A percentile compares a stretch with the other conserved stretches of the same genome.
Evolutionary conservation across 1,284 basidiomycete genomes (phyloP).

Genomic region (Sanghuangporus sanghuang): DNA sequence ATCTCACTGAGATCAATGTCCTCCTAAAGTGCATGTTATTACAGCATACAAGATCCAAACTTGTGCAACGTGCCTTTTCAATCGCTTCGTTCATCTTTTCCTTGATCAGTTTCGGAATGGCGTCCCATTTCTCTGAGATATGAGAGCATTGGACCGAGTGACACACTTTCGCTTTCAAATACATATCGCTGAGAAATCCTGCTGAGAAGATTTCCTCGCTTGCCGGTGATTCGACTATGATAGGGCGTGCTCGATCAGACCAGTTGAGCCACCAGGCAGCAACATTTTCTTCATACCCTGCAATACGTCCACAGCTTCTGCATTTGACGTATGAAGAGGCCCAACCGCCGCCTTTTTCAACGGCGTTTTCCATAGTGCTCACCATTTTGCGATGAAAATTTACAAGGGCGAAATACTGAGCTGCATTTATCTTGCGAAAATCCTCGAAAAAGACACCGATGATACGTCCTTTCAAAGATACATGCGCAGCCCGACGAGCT

Average conservation of each 20-base stretch:
- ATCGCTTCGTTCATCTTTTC: not conserved
- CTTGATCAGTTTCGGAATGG: not conserved
- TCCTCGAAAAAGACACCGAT: conserved; percentile 1
- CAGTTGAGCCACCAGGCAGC: not conserved
- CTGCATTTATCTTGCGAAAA: conserved; percentile 10
- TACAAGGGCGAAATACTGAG: conserved; percentile 9
- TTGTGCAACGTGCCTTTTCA: not conserved
- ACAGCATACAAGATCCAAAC: too few relatives aligned
- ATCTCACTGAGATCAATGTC: too few relatives aligned
- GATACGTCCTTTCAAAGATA: not conserved
- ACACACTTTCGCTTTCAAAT: not conserved
- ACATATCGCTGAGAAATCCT: not conserved
- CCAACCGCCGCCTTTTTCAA: too few relatives aligned
- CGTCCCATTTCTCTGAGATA: not conserved
- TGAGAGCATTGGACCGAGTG: not conserved
- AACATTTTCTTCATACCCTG: too few relatives aligned
- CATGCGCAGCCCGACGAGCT: conserved; percentile 7
- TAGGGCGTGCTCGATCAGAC: not conserved
- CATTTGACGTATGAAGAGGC: not conserved
- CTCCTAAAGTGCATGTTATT: too few relatives aligned
- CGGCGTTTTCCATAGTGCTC: not conserved
- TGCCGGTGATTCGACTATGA: not conserved
- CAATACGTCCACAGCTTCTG: too few relatives aligned
- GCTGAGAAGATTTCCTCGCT: not conserved
- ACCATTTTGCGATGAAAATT: not conserved